phyloP scores from a whole-genome alignment of 2,329 filamentous ascomycete species.

The Fusarium sp. region DNA sequence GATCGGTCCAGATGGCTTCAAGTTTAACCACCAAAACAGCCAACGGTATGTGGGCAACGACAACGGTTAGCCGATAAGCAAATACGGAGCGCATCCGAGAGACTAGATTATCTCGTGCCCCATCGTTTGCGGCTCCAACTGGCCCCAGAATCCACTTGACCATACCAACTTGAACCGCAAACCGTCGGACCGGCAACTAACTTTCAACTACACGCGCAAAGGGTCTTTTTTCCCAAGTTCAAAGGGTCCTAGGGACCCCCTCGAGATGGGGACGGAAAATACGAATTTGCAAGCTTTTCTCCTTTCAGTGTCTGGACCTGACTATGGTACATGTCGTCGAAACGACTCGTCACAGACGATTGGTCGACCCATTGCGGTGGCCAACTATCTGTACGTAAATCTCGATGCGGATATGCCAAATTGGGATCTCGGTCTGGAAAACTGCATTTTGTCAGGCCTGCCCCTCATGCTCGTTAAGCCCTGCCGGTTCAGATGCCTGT shows the following conservation, averaged over 20 bases:
- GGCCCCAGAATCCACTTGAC: conserved; percentile 8
- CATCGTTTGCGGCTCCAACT: conserved; percentile 12
- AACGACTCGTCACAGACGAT: conserved; percentile 11
- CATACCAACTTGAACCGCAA: conserved; percentile 2
- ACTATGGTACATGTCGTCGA: conserved; percentile 1
- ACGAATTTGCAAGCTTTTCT: neutral
- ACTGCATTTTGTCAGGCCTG: conserved; percentile 20
- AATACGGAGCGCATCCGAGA: neutral
- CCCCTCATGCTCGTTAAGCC: conserved; percentile 8
- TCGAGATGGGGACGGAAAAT: neutral
- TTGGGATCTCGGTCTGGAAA: conserved; percentile 40
- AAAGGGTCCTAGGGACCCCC: neutral
- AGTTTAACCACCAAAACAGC: conserved; percentile 6
- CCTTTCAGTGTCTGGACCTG: neutral
- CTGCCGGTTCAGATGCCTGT: neutral
- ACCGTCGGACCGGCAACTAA: conserved; percentile 1
- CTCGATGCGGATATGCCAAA: conserved; percentile 17
- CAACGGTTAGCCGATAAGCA: neutral
- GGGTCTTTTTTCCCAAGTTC: neutral
- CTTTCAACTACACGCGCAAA: neutral
- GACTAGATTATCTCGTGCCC: neutral
- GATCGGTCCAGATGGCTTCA: conserved; percentile 11
- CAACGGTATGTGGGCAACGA: neutral
- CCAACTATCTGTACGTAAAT: conserved; percentile 29
- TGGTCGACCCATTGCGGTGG: conserved; percentile 11